These are phyloP conservation scores for Hypoxylon sp. DNA, from an alignment of 2,329 filamentous ascomycete genomes.

Conservation along the genomic window DNA sequence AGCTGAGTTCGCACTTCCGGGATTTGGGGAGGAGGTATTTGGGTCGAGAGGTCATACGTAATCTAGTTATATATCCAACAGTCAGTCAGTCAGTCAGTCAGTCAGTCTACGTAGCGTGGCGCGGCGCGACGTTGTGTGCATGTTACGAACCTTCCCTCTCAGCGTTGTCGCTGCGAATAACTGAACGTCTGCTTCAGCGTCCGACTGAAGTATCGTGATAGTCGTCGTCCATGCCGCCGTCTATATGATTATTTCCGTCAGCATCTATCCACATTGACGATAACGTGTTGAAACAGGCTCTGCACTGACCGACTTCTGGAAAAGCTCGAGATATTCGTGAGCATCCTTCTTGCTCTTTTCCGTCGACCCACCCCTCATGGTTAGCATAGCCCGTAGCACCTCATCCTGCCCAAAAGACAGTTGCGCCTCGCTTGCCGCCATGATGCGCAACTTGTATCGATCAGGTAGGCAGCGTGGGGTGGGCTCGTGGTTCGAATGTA, in stretches of 20 bases:
- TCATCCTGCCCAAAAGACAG: conserved; percentile 77
- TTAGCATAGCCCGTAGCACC: conserved; percentile 86
- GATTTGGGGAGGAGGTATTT: conserved; percentile 80
- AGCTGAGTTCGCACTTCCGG: conserved; percentile 83
- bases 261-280: too few species aligned
- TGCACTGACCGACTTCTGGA: conserved; percentile 92
- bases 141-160: conserved; percentile 85
- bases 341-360: conserved; percentile 89
- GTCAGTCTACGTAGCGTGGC: conserved; percentile 27
- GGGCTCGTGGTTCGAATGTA: conserved; percentile 36
- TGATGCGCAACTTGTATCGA: conserved; percentile 51
- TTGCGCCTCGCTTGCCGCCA: conserved; percentile 72
- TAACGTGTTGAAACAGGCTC: background rate
- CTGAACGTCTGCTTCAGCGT: conserved; percentile 83
- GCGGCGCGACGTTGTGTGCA: conserved; percentile 7
- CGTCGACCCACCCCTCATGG: conserved; percentile 87
- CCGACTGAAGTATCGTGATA: conserved; percentile 84
- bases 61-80: conserved; percentile 81
- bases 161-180: conserved; percentile 96
- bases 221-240: conserved; percentile 90
- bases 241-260: too few species aligned
- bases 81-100: too few species aligned
- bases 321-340: conserved; percentile 89
- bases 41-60: conserved; percentile 88
- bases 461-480: conserved; percentile 41